Conservation (phyloP, 2,329 filamentous ascomycete genomes). For the Penicillium sclerotiorum region DNA sequence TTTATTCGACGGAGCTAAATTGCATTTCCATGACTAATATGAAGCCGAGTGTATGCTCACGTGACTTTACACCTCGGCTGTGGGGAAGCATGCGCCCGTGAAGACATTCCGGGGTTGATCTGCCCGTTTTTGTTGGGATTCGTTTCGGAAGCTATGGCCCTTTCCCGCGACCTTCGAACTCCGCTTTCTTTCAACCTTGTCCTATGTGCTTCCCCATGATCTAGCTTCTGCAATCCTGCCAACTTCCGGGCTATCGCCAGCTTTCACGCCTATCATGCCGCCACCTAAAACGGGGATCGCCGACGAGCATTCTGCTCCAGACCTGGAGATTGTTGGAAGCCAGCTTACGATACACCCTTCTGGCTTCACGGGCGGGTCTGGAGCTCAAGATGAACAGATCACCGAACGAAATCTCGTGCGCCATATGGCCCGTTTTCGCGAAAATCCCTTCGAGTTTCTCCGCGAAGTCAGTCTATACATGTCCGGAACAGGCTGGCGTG, state of each 20-base stretch:
- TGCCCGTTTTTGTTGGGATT: conserved; percentile 27
- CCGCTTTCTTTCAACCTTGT: neutral
- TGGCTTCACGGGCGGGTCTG: conserved; percentile 54
- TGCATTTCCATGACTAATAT: neutral
- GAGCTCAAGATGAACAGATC: conserved; percentile 49
- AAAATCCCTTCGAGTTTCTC: conserved; percentile 74
- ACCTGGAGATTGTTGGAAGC: conserved; percentile 75
- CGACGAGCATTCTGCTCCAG: conserved; percentile 61
- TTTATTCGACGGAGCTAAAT: neutral
- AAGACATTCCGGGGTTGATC: conserved; percentile 25
- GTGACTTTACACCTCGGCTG: conserved; percentile 31
- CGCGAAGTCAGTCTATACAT: conserved; percentile 93
- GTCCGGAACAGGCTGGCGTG: conserved; percentile 91
- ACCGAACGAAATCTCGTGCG: conserved; percentile 56
- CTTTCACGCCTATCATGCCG: conserved; percentile 29
- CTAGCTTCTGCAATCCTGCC: conserved; percentile 1
- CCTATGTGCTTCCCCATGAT: conserved; percentile 4
- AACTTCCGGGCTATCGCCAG: neutral
- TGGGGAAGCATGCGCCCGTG: conserved; percentile 25
- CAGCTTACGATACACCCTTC: conserved; percentile 74
- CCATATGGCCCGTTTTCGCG: conserved; percentile 83
- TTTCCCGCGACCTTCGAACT: conserved; percentile 7
- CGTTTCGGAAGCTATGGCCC: conserved; percentile 20
- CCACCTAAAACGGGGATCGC: conserved; percentile 32
- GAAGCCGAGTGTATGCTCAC: too few species aligned